phyloP scores from a whole-genome alignment of 169 alveolate genomes.

The Plasmodium coatneyi region DNA sequence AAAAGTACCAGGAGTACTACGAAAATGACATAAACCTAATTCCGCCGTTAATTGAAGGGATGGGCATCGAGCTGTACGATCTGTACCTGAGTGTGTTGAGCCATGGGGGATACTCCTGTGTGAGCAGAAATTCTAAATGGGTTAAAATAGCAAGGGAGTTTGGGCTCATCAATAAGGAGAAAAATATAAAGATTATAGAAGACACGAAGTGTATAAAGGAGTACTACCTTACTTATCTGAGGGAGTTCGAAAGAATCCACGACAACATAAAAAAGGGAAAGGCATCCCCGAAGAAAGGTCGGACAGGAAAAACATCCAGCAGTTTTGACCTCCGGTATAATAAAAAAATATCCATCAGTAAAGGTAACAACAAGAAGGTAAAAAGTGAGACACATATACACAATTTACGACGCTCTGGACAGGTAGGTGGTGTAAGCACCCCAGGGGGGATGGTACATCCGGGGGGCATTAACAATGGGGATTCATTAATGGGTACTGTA shows the following conservation, averaged over 20 bases:
- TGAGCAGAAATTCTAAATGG: slow-evolving; percentile 73
- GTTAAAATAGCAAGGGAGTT: slow-evolving; percentile 69
- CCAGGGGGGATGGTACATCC: background rate
- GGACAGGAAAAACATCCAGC: background rate
- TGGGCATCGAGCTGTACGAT: slow-evolving; percentile 50
- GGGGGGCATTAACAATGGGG: background rate
- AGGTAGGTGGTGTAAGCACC: background rate
- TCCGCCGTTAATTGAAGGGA: slow-evolving; percentile 15
- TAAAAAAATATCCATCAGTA: slow-evolving; percentile 6
- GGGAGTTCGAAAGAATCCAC: slow-evolving; percentile 74
- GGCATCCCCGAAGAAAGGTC: slow-evolving; percentile 18
- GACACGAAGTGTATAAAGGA: slow-evolving; percentile 34
- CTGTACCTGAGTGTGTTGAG: slow-evolving; percentile 48
- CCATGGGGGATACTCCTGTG: slow-evolving; percentile 75
- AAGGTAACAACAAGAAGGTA: background rate
- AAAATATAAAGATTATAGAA: slow-evolving; percentile 50
- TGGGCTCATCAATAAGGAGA: slow-evolving; percentile 64
- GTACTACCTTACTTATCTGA: slow-evolving; percentile 59
- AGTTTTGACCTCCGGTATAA: slow-evolving; percentile 11
- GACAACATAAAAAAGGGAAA: slow-evolving; percentile 70
- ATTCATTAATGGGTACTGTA: background rate
- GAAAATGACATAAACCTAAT: slow-evolving; percentile 18
- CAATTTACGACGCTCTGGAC: background rate
- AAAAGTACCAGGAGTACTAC: slow-evolving; percentile 57
- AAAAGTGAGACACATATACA: background rate